Base-by-base conservation (phyloP, 345 rosid species). In the Hibiscus trionum region DNA sequence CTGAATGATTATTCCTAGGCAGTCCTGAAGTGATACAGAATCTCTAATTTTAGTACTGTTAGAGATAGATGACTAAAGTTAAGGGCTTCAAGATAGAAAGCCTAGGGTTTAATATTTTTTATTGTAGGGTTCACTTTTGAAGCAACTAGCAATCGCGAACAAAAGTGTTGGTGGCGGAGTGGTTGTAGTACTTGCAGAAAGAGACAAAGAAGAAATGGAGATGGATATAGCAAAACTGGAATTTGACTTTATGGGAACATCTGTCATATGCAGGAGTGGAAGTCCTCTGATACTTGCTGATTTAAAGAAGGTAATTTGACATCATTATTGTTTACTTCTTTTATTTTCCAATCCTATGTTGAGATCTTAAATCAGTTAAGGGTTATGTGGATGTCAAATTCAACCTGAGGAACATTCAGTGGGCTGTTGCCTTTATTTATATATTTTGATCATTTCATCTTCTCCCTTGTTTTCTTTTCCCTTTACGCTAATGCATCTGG, bases 191-290 rank as follows among this genome's bases (percentile, higher is more conserved):
- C 79, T 93, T 55, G 96, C 98, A 4, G 98, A 89, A 83, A 85
- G 92, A 81, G 97, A 93, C 75, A 93, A 91, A 81, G 97, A 91
- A 75, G 98, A 93, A 85, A 91, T 93, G 97, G 98, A 93, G 82
- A 76, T 84, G 78, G 91, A 93, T 69, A 93, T 93, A 75, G 83
- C 92, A 53, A 93, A 89, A 74, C 82, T 93, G 63, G 97, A 91
- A 77, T 93, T 93, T 73, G 91, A 91, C 82, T 87, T 93, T 50
- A 88, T 93, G 98, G 97, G 97, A 42, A 93, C 96, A 16, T 86
- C 92, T 33, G 93, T 91, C 63, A 93, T 93, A 75, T 93, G 97
- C 80, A 88, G 97, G 83, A 93, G 96, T 77, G 98, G 97, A 61
- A 93, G 97, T 76, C 85, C 97, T 80, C 88, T 93, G 66, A 89